A percentile compares a stretch with the other conserved stretches of the same genome.
Evolutionary conservation across 306 rosid species (phyloP).

Genomic region (Urtica urens): DNA sequence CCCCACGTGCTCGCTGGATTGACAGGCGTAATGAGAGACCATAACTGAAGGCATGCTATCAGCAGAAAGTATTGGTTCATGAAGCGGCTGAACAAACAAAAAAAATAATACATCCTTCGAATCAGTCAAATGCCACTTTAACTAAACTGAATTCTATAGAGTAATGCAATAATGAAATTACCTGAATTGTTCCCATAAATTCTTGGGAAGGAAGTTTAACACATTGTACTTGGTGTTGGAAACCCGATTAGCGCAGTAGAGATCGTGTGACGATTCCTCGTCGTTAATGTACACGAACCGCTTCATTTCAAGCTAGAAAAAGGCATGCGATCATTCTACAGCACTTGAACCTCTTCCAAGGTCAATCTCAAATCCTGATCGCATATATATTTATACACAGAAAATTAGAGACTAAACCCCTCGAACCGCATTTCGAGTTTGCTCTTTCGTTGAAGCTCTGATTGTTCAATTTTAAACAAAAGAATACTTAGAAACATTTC

Average conservation of each 20-base stretch:
- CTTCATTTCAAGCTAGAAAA: slow-evolving; percentile 63
- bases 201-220: slow-evolving; percentile 85
- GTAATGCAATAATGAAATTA: slow-evolving; percentile 23
- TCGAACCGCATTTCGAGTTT: too few relatives aligned
- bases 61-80: slow-evolving; percentile 98
- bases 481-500: too few relatives aligned
- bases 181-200: slow-evolving; percentile 98
- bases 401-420: too few relatives aligned
- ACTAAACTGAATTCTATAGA: too few relatives aligned
- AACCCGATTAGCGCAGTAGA: slow-evolving; percentile 71
- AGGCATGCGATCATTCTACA: slow-evolving; percentile 21
- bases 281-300: slow-evolving; percentile 76
- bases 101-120: background rate
- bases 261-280: slow-evolving; percentile 47
- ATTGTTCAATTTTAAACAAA: too few relatives aligned
- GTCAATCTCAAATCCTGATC: too few relatives aligned
- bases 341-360: slow-evolving; percentile 8
- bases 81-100: slow-evolving; percentile 74
- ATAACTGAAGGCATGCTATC: slow-evolving; percentile 96
- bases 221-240: slow-evolving; percentile 83
- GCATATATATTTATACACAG: too few relatives aligned
- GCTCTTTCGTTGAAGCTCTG: too few relatives aligned
- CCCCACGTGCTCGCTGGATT: slow-evolving; percentile 99
- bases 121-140: background rate
- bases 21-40: slow-evolving; percentile 97